Base-by-base conservation (phyloP, 208 protist genomes). In the Lotmaria passim region DNA sequence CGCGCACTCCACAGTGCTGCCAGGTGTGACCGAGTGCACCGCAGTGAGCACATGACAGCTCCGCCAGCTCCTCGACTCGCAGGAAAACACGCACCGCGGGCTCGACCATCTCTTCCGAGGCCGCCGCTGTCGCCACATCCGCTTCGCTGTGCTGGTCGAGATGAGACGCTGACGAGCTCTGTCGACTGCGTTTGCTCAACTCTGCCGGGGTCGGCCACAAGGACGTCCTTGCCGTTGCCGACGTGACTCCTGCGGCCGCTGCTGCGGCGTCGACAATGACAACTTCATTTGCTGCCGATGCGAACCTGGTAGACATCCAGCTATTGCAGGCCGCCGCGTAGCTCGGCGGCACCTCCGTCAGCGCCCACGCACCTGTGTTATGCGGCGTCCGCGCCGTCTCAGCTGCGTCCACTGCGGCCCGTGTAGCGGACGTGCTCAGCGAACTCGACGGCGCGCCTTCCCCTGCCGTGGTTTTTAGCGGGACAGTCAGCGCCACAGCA, bases 51-150 rank as follows among this genome's bases (percentile, higher is more conserved):
- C 81, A 86, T 41, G 23, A 12, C 38, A 73, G 52, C 63, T 73
- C 68, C 1, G 63, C 56, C 30, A 75, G 48, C 69, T 86, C 73
- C 39, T 86, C 81, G 33, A 60, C 68, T 15, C 73, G 75, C n/a
- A 86, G 21, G 17, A 81, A 73, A 6, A 75, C 5, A 24, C 70
- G 75, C 30, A 80, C 39, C 1, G 50, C 21, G 14, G 33, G 30
- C 21, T 17, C 31, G 15, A 6, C 41, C 12, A 3, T 12, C 6
- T 46, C 7, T 7, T 19, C 41, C 10, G 41, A 10, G 6, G 41
- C 3, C 41, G 7, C n/a, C 41, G 14, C 41, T 46, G 41, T n/a
- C n/a, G n/a, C n/a, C n/a, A n/a, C n/a, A n/a, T n/a, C n/a, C n/a
- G n/a, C 56, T 4, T 61, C 56, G 33, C 10, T 17, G 19, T 5